A percentile compares a stretch with the other conserved stretches of the same genome.
phyloP scores from a whole-genome alignment of 257 asterid genomes.

The Leptodermis oblonga region DNA sequence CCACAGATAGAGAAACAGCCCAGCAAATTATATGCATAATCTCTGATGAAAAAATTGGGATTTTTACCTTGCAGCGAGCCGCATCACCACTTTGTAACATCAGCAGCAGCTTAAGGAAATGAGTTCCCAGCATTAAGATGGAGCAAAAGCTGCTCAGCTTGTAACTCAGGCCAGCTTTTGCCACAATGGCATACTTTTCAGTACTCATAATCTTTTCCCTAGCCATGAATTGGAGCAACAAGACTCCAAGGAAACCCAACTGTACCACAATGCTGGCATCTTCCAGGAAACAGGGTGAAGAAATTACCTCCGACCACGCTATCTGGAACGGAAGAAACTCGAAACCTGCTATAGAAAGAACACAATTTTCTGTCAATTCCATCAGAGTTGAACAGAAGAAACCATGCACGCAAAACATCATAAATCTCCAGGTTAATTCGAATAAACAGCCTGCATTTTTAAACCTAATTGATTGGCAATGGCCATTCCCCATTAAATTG shows the following conservation, averaged over 20 bases:
- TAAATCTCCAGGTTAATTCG: too few relatives aligned
- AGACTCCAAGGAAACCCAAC: constrained; percentile 45
- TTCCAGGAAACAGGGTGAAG: constrained; percentile 63
- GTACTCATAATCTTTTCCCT: constrained; percentile 31
- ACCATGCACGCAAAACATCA: too few relatives aligned
- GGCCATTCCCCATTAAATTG: too few relatives aligned
- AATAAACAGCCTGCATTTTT: too few relatives aligned
- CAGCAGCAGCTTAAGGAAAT: constrained; percentile 30
- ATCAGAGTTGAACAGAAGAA: too few relatives aligned
- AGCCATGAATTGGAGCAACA: constrained; percentile 34
- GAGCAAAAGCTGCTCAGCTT: constrained; percentile 49
- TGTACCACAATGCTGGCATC: constrained; percentile 55
- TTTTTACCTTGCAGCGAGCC: constrained; percentile 37
- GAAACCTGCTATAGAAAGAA: constrained; percentile 33
- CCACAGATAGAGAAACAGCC: constrained; percentile 44
- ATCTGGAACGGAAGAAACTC: constrained; percentile 25
- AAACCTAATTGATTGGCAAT: too few relatives aligned
- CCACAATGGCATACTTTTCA: constrained; percentile 34
- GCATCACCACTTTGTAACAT: too few relatives aligned
- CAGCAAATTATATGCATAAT: constrained; percentile 54
- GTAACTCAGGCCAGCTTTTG: too few relatives aligned
- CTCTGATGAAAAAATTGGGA: constrained; percentile 47
- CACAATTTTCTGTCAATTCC: too few relatives aligned
- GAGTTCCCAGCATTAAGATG: constrained; percentile 42
- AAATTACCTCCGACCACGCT: constrained; percentile 41